Evolutionary conservation across 2,329 filamentous ascomycete genomes (phyloP).

Genomic region (Cytospora paraplurivora): DNA sequence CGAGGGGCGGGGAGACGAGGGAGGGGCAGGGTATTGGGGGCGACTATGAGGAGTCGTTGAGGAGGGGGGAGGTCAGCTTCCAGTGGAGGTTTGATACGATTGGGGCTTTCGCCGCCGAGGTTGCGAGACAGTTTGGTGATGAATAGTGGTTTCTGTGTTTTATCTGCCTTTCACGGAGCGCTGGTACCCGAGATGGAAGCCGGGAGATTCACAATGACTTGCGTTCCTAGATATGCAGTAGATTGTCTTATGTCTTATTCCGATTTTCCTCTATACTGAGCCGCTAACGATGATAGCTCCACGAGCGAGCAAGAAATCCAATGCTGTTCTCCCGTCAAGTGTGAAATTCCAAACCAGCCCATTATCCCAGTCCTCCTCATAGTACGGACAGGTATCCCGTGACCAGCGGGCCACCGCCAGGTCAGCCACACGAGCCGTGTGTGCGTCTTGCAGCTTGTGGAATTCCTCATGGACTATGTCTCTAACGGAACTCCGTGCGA

Average conservation of each 20-base stretch:
- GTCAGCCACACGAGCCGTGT: background rate
- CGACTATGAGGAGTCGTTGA: constrained; percentile 29
- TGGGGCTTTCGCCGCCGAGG: constrained; percentile 44
- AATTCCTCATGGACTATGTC: background rate
- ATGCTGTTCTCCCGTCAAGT: background rate
- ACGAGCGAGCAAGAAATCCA: constrained; percentile 1
- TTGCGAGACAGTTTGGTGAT: constrained; percentile 42
- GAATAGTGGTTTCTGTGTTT: background rate
- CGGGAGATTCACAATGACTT: background rate
- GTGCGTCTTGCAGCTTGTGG: background rate
- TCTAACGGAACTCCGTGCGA: background rate
- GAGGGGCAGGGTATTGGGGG: constrained; percentile 31
- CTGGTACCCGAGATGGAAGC: background rate
- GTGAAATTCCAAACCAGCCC: background rate
- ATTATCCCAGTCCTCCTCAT: background rate
- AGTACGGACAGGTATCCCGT: background rate
- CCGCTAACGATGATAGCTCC: background rate
- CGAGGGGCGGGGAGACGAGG: constrained; percentile 47
- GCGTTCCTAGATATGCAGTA: background rate
- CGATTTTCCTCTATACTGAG: background rate
- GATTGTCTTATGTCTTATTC: background rate
- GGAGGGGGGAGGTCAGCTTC: constrained; percentile 38
- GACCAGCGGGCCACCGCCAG: background rate
- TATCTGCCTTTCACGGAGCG: too few species aligned
- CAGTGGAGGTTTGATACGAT: constrained; percentile 44